These are phyloP conservation scores for Nannochloropsis granulata DNA, from an alignment of 108 stramenopile species.

Conservation along the genomic window DNA sequence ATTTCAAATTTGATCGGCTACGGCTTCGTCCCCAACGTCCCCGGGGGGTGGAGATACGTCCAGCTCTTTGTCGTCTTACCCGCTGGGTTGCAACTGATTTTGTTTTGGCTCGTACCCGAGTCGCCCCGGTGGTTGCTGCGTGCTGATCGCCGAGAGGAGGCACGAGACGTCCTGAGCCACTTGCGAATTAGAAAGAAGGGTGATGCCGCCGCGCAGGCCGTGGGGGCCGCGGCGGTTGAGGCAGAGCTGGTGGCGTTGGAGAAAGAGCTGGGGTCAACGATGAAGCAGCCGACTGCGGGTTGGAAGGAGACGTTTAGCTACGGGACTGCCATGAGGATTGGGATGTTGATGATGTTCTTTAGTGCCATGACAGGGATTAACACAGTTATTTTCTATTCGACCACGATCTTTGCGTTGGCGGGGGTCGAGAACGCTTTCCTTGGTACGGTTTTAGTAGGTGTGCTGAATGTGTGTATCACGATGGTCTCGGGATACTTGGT, in stretches of 20 bases:
- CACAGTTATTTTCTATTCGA: constrained; percentile 77
- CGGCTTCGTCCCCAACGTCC: constrained; percentile 30
- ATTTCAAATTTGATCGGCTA: constrained; percentile 22
- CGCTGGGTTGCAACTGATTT: constrained; percentile 7
- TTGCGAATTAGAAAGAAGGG: not conserved
- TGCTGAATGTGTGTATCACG: constrained; percentile 20
- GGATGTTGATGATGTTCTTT: constrained; percentile 57
- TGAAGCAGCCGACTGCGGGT: not conserved
- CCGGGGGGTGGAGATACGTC: constrained; percentile 32
- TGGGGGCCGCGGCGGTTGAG: constrained; percentile 6
- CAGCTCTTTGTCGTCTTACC: constrained; percentile 22
- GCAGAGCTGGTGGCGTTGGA: constrained; percentile 1
- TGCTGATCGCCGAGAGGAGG: constrained; percentile 4
- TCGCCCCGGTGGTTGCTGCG: constrained; percentile 37
- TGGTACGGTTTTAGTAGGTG: constrained; percentile 17
- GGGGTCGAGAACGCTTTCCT: constrained; percentile 45
- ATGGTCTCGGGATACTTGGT: constrained; percentile 4
- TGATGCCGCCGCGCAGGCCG: not conserved
- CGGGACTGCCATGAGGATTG: constrained; percentile 45
- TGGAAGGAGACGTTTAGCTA: not conserved
- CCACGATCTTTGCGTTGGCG: constrained; percentile 59
- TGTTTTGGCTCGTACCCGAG: constrained; percentile 25
- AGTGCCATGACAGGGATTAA: constrained; percentile 73
- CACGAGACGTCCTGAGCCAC: not conserved
- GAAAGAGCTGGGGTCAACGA: not conserved